Evolutionary conservation across 371 early-diverging fungal genomes (phyloP).

Genomic region (Actinomucor elegans): DNA sequence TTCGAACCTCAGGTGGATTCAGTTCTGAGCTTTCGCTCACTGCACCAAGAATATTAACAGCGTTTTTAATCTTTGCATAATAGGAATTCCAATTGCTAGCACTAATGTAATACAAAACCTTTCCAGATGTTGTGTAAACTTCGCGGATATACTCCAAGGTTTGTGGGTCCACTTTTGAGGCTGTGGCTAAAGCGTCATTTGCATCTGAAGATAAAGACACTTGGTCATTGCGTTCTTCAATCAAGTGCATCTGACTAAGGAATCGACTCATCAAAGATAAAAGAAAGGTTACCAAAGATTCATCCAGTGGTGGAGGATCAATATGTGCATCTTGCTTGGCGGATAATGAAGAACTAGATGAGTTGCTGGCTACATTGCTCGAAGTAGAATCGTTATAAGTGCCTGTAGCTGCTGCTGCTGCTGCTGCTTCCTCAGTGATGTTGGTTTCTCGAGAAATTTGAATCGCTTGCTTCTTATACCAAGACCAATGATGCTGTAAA

Average conservation of each 20-base stretch:
- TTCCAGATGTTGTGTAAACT: slow-evolving; percentile 63
- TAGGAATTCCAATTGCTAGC: slow-evolving; percentile 81
- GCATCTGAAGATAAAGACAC: slow-evolving; percentile 23
- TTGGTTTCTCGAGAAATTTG: slow-evolving; percentile 18
- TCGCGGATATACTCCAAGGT: slow-evolving; percentile 49
- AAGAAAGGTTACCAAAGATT: slow-evolving; percentile 64
- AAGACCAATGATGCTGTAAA: slow-evolving; percentile 71
- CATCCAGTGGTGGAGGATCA: slow-evolving; percentile 80
- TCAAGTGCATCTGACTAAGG: slow-evolving; percentile 47
- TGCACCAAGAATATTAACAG: slow-evolving; percentile 23
- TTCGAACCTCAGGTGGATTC: slow-evolving; percentile 33
- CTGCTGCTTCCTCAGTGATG: slow-evolving; percentile 11
- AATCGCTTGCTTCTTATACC: slow-evolving; percentile 47
- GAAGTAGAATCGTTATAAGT: not conserved
- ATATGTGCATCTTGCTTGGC: slow-evolving; percentile 12
- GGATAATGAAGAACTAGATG: not conserved
- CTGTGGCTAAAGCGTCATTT: slow-evolving; percentile 26
- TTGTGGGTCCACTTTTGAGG: slow-evolving; percentile 22
- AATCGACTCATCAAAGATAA: slow-evolving; percentile 63
- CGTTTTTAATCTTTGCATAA: slow-evolving; percentile 58
- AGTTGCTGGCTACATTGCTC: not conserved
- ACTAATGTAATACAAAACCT: slow-evolving; percentile 73
- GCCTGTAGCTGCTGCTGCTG: slow-evolving; percentile 24
- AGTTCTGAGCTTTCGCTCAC: slow-evolving; percentile 23
- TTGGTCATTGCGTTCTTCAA: slow-evolving; percentile 52